Evolutionary conservation across 2,329 filamentous ascomycete species (phyloP), one percentile per base, ranked within the genome.

Genomic region (Stagonosporopsis vannaccii): DNA sequence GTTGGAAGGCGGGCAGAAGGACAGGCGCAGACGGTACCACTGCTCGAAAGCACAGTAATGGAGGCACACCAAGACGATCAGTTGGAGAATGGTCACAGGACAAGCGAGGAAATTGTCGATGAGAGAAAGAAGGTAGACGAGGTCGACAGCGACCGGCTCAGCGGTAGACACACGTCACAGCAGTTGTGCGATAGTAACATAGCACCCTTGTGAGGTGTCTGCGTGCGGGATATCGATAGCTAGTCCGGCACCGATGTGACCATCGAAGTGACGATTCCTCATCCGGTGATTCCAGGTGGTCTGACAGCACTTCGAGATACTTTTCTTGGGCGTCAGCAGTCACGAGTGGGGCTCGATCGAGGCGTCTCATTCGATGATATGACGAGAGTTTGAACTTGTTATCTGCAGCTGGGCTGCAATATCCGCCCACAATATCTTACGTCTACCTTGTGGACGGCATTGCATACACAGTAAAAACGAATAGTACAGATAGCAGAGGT

Each of bases 311-410:
- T 19, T 40, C 3, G 15, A 33, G 9, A 30, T 40, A 36, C 41
- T 6, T n/a, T 11, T 35, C 17, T 42, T 20, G 37, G 42, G n/a
- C 32, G 36, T 30, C 39, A 48, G 23, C 30, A 41, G 25, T 45
- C 37, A 48, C 33, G 26, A 41, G 47, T 44, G 51, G 51, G 42
- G 35, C 30, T 49, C 7, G n/a, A 44, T 26, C 13, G 36, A 28
- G 11, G 22, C 44, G 39, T 36, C 23, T 23, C 4, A 15, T 28
- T 42, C 6, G 17, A 40, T 49, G 46, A 45, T 45, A 43, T 25
- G 39, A 41, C n/a, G 40, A 47, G 32, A 26, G n/a, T 12, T 44
- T 19, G 8, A 36, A 28, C 20, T 41, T 7, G n/a, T 9, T 20
- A n/a, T 3, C 7, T 15, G 9, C 15, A n/a, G 35, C 36, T n/a